Conservation (phyloP, 805 yeast genomes). For the Lipomyces orientalis region DNA sequence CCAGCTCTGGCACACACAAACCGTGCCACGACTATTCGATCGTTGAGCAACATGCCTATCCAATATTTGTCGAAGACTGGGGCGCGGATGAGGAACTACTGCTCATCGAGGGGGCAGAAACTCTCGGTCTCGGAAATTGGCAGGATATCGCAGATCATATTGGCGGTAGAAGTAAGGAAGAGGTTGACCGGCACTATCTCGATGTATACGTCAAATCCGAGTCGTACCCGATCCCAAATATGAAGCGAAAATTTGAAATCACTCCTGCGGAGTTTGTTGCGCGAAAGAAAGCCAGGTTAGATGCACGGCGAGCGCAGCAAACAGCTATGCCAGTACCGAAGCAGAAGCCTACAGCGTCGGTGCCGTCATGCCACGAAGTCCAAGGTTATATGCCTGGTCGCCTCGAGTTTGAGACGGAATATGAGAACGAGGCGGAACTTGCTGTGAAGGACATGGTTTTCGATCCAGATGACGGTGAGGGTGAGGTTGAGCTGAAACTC, state of each 20-base stretch:
- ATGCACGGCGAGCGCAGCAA: constrained; percentile 58
- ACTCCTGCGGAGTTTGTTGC: constrained; percentile 72
- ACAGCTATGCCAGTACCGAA: constrained; percentile 82
- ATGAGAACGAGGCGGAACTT: constrained; percentile 94
- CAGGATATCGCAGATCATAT: constrained; percentile 96
- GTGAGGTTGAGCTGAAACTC: constrained; percentile 88
- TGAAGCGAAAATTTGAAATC: constrained; percentile 71
- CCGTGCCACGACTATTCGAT: constrained; percentile 94
- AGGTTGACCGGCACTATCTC: constrained; percentile 83
- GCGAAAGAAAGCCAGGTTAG: constrained; percentile 71
- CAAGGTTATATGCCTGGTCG: constrained; percentile 99
- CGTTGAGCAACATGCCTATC: constrained; percentile 93
- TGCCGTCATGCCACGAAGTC: constrained; percentile 94
- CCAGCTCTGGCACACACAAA: constrained; percentile 79
- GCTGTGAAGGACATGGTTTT: constrained; percentile 94
- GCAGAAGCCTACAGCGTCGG: constrained; percentile 86
- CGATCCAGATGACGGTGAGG: constrained; percentile 87
- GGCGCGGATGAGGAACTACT: constrained; percentile 97
- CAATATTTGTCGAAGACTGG: constrained; percentile 79
- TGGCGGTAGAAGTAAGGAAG: constrained; percentile 90
- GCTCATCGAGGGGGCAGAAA: constrained; percentile 88
- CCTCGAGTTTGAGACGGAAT: constrained; percentile 93
- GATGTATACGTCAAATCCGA: constrained; percentile 69
- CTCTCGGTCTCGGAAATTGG: constrained; percentile 94
- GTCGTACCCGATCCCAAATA: constrained; percentile 87